Percentiles rank a stretch among this genome's conserved stretches.
These are phyloP conservation scores for Cladosporium sp. DNA, from an alignment of 2,329 filamentous ascomycete genomes.

Conservation along the genomic window DNA sequence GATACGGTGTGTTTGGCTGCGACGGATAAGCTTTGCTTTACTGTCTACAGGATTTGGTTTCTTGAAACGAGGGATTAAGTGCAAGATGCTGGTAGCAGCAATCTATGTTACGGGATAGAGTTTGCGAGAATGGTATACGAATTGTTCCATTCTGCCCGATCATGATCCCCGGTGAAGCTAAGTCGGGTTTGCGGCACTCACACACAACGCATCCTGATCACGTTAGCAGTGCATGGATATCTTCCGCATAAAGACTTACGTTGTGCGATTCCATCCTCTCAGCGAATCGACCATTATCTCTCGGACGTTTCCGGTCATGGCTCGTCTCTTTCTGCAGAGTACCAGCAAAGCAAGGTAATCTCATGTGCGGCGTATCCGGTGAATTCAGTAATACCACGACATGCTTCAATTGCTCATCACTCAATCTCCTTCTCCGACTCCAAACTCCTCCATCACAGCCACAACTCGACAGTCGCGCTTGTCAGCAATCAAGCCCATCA, in stretches of 20 bases:
- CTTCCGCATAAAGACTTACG: too few species aligned
- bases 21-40: not conserved
- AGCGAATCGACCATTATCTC: too few species aligned
- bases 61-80: not conserved
- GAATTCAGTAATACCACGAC: not conserved
- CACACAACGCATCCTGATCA: too few species aligned
- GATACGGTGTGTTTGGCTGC: not conserved
- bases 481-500: conserved; percentile 64
- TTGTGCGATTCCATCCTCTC: too few species aligned
- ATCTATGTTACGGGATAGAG: conserved; percentile 7
- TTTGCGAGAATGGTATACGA: conserved; percentile 8
- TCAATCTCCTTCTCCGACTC: conserved; percentile 40
- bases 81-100: not conserved
- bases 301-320: too few species aligned
- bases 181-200: too few species aligned
- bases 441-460: conserved; percentile 45
- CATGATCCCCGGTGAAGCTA: too few species aligned
- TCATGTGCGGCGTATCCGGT: too few species aligned
- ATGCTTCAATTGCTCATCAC: not conserved
- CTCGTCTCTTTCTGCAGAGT: too few species aligned
- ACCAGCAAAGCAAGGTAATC: too few species aligned
- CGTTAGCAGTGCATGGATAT: too few species aligned
- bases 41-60: conserved; percentile 1
- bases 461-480: conserved; percentile 50
- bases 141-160: not conserved